These are phyloP conservation scores for Sporothrix variecibatus DNA, from an alignment of 2,329 filamentous ascomycete species.

Conservation along the genomic window DNA sequence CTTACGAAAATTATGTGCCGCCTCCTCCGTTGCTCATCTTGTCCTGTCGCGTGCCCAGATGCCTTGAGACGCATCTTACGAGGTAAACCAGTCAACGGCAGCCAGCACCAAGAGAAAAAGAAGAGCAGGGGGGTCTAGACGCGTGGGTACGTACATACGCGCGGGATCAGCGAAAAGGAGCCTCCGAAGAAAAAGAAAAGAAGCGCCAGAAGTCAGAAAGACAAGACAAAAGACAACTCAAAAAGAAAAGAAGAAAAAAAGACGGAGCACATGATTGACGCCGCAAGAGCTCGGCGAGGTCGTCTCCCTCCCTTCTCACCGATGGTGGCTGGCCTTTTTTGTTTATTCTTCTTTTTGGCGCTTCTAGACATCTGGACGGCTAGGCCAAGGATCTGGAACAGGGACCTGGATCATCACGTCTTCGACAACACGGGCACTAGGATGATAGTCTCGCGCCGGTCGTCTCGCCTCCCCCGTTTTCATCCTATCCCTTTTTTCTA, in stretches of 20 bases:
- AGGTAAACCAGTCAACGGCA: background rate
- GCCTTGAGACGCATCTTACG: background rate
- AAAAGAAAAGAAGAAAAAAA: background rate
- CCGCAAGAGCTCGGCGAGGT: background rate
- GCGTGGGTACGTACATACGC: background rate
- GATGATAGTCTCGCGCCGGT: background rate
- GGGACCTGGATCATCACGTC: conserved; percentile 3
- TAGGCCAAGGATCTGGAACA: background rate
- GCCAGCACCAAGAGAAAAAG: background rate
- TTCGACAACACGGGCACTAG: conserved; percentile 10
- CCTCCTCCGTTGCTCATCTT: background rate
- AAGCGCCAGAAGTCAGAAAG: background rate
- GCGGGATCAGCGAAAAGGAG: background rate
- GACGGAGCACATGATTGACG: background rate
- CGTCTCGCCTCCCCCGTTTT: background rate
- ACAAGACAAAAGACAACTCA: background rate
- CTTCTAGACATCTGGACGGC: background rate
- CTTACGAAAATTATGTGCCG: background rate
- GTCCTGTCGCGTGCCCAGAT: conserved; percentile 1
- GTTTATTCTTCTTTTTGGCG: background rate
- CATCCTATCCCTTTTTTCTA: background rate
- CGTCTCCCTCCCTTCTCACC: background rate
- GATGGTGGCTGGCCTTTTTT: background rate
- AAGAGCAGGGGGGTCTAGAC: background rate
- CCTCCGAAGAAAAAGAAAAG: conserved; percentile 3